Percentiles rank a stretch among this genome's conserved stretches.
Evolutionary conservation across 257 asterid species (phyloP).

Genomic region (Gentiana macrophylla): DNA sequence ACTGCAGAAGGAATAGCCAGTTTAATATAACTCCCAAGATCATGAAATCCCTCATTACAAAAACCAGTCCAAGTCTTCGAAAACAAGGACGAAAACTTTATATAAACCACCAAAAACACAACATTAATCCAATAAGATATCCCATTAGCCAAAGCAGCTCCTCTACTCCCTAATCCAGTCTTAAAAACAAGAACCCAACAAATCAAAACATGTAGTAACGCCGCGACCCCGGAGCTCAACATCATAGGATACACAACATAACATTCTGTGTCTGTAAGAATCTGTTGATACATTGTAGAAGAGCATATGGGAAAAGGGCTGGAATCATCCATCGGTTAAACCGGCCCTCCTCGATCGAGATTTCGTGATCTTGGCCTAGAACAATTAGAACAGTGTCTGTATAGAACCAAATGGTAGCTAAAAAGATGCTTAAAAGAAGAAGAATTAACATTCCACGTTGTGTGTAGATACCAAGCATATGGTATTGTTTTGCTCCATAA

Average conservation of each 20-base stretch:
- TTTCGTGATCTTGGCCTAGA: slow-evolving; percentile 44
- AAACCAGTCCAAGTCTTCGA: slow-evolving; percentile 40
- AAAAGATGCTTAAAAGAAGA: slow-evolving; percentile 26
- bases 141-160: slow-evolving; percentile 58
- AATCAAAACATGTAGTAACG: slow-evolving; percentile 30
- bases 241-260: slow-evolving; percentile 46
- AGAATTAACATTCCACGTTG: slow-evolving; percentile 46
- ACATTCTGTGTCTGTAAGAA: slow-evolving; percentile 51
- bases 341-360: slow-evolving; percentile 43
- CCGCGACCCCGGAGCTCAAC: slow-evolving; percentile 40
- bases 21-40: slow-evolving; percentile 27
- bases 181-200: slow-evolving; percentile 48
- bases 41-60: slow-evolving; percentile 35
- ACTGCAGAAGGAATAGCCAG: slow-evolving; percentile 66
- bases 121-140: slow-evolving; percentile 54
- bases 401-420: slow-evolving; percentile 42
- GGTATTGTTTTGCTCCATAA: slow-evolving; percentile 51
- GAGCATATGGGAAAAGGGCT: slow-evolving; percentile 41
- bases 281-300: slow-evolving; percentile 48
- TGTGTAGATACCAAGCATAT: slow-evolving; percentile 38
- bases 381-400: slow-evolving; percentile 35
- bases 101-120: slow-evolving; percentile 26
- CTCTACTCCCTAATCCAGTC: slow-evolving; percentile 30
- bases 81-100: slow-evolving; percentile 37
- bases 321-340: slow-evolving; percentile 58